Evolutionary conservation across 768 basidiomycete genomes (phyloP).

Genomic region (Mrakia gelida): DNA sequence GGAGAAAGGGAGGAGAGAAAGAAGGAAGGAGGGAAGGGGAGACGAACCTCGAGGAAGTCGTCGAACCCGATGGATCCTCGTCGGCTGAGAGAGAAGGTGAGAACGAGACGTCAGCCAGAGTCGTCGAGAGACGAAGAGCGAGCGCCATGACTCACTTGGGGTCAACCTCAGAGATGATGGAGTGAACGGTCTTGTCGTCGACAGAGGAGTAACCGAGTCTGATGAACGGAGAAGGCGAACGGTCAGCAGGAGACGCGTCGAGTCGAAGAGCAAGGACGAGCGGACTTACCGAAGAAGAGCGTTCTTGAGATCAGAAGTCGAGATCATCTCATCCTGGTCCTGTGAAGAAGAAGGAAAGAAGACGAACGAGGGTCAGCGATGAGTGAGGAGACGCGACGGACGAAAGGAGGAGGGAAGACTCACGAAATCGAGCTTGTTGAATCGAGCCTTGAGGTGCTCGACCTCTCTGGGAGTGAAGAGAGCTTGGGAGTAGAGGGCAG

Average conservation of each 20-base stretch:
- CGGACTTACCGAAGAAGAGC: slow-evolving; percentile 36
- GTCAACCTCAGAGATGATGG: slow-evolving; percentile 47
- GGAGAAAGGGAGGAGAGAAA: neutral
- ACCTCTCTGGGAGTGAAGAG: slow-evolving; percentile 57
- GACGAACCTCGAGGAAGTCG: slow-evolving; percentile 62
- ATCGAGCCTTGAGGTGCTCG: slow-evolving; percentile 46
- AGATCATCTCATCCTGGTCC: slow-evolving; percentile 38
- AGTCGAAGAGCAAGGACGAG: neutral
- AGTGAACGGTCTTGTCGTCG: slow-evolving; percentile 40
- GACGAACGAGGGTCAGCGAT: neutral
- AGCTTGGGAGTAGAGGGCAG: slow-evolving; percentile 50
- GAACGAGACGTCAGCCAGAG: too few species aligned
- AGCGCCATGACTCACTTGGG: slow-evolving; percentile 32
- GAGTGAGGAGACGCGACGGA: neutral
- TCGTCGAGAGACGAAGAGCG: too few species aligned
- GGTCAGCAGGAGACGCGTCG: neutral
- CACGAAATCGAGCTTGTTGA: slow-evolving; percentile 43
- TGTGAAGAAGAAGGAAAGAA: neutral
- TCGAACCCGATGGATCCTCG: slow-evolving; percentile 65
- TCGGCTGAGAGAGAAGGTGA: slow-evolving; percentile 16
- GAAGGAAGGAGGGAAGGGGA: too few species aligned
- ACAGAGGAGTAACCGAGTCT: slow-evolving; percentile 58
- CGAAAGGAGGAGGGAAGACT: neutral
- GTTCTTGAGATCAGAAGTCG: slow-evolving; percentile 45
- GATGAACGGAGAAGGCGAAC: slow-evolving; percentile 8